phyloP scores from a whole-genome alignment of 2,329 filamentous ascomycete genomes.

The Fonsecaea nubica region DNA sequence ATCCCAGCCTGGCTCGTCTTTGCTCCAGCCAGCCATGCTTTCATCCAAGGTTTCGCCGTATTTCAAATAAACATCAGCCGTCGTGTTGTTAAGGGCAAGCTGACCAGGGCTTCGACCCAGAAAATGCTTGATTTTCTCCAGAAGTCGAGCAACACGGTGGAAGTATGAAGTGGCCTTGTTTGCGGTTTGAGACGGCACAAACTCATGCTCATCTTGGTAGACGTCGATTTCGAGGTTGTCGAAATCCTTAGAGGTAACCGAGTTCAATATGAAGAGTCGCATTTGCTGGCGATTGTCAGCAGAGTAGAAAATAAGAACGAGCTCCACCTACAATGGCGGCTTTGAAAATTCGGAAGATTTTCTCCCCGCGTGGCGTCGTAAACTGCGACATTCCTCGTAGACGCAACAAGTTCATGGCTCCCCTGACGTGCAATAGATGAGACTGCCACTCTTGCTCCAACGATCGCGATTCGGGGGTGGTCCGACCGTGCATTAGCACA shows the following conservation, averaged over 20 bases:
- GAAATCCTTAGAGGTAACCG: constrained; percentile 37
- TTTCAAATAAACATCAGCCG: constrained; percentile 22
- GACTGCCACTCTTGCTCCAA: constrained; percentile 38
- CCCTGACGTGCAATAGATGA: constrained; percentile 37
- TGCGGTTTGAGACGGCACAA: constrained; percentile 37
- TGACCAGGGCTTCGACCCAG: constrained; percentile 10
- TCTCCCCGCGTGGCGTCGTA: constrained; percentile 33
- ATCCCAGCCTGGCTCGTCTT: constrained; percentile 38
- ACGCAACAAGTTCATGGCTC: constrained; percentile 37
- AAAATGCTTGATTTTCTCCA: constrained; percentile 34
- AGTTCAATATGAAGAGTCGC: constrained; percentile 38
- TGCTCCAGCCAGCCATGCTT: constrained; percentile 36
- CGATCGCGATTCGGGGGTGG: constrained; percentile 13
- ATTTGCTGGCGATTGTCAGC: constrained; percentile 33
- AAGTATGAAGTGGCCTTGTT: constrained; percentile 37
- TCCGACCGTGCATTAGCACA: constrained; percentile 34
- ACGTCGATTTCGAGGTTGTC: constrained; percentile 37
- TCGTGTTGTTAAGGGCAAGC: neutral
- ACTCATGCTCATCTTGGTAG: constrained; percentile 38
- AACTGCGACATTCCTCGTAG: constrained; percentile 37
- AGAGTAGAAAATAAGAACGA: neutral
- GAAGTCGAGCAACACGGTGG: constrained; percentile 32
- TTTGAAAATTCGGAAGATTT: constrained; percentile 39
- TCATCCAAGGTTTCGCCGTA: constrained; percentile 33
- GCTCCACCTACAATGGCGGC: constrained; percentile 35